A percentile compares a stretch with the other conserved stretches of the same genome.
phyloP scores from a whole-genome alignment of 352 stramenopile species.

The Phytophthora megakarya region DNA sequence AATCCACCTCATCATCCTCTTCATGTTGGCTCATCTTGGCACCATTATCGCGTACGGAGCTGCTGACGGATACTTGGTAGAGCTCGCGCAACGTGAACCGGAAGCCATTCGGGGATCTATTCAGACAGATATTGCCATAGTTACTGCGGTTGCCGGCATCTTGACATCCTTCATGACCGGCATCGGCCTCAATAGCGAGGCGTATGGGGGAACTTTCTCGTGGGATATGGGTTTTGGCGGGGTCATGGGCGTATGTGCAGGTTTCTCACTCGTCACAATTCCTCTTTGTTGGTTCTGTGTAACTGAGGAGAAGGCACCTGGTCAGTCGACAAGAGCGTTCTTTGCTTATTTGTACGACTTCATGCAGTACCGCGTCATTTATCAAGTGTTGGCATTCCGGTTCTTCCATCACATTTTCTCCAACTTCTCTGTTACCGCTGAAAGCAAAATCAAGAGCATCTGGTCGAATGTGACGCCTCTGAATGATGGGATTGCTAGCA shows the following conservation, averaged over 20 bases:
- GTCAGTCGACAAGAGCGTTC: constrained; percentile 10
- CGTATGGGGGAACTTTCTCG: constrained; percentile 49
- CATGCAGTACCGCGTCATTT: constrained; percentile 42
- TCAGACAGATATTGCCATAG: constrained; percentile 40
- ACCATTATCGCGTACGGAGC: constrained; percentile 46
- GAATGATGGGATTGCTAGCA: constrained; percentile 27
- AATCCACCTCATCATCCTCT: constrained; percentile 45
- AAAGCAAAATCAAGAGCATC: constrained; percentile 33
- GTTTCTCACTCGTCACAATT: constrained; percentile 30
- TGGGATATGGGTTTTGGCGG: constrained; percentile 45
- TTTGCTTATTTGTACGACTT: constrained; percentile 40
- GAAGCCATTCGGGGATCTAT: constrained; percentile 39
- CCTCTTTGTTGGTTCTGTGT: constrained; percentile 48
- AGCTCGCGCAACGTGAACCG: constrained; percentile 51
- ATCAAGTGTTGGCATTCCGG: constrained; percentile 37
- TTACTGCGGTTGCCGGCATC: constrained; percentile 21
- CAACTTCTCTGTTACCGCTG: constrained; percentile 31
- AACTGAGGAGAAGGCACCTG: constrained; percentile 30
- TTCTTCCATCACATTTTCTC: constrained; percentile 44
- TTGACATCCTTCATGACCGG: constrained; percentile 50
- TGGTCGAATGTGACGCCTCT: constrained; percentile 34
- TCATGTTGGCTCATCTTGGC: constrained; percentile 49
- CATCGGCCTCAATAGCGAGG: constrained; percentile 42
- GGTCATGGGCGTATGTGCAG: constrained; percentile 40
- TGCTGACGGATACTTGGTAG: constrained; percentile 45